Percentiles rank a stretch among this genome's conserved stretches.
Conservation (phyloP, 129 eudicot species). For the Kitagawia praeruptora region DNA sequence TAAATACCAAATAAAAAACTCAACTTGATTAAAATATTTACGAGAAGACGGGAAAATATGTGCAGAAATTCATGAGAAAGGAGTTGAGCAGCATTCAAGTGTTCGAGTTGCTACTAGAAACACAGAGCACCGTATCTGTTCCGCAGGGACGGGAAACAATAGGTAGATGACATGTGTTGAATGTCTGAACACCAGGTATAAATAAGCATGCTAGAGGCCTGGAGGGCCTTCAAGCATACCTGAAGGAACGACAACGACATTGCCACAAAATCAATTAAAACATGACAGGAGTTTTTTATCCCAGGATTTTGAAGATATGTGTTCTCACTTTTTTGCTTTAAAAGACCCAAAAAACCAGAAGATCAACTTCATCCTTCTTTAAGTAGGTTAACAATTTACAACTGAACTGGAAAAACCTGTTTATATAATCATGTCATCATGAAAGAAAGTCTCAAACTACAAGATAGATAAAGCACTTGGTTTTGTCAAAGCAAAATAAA, state of each 20-base stretch:
- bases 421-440: no score
- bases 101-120: neutral
- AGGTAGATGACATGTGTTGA: no score
- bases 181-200: no score
- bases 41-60: neutral
- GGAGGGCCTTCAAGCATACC: no score
- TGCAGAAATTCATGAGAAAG: neutral
- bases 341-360: no score
- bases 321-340: neutral
- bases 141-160: no score
- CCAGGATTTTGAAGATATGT: neutral
- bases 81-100: neutral
- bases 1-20: neutral
- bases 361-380: neutral
- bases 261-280: neutral
- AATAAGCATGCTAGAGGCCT: no score
- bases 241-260: neutral
- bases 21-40: neutral
- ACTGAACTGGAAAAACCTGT: neutral
- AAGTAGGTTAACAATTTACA: neutral
- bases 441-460: no score
- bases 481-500: no score
- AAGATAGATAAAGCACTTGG: no score
- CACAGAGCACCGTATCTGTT: no score
- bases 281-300: neutral